Percentiles rank a stretch among this genome's conserved stretches.
These are phyloP conservation scores for Xylariaceae sp. DNA, from an alignment of 2,329 filamentous ascomycete species.

Conservation along the genomic window DNA sequence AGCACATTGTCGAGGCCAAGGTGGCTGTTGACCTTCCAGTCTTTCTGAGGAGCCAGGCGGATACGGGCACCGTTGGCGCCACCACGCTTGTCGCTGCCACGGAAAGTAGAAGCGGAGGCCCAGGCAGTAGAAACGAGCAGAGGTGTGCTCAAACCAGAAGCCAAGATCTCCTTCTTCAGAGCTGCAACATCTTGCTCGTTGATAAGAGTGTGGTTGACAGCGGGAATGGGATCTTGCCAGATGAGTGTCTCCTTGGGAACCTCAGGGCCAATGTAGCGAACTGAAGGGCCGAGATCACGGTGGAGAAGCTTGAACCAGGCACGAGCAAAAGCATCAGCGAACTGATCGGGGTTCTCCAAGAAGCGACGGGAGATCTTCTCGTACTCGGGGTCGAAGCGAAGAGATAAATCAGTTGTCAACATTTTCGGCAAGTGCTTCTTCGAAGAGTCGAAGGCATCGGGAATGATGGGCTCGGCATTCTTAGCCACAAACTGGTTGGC, in stretches of 20 bases:
- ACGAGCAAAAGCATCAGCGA: constrained; percentile 64
- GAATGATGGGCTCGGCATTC: constrained; percentile 62
- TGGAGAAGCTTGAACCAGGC: constrained; percentile 84
- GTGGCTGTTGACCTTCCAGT: constrained; percentile 74
- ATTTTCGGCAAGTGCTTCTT: constrained; percentile 74
- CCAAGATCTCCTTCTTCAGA: constrained; percentile 66
- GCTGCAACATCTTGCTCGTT: constrained; percentile 58
- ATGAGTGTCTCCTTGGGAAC: constrained; percentile 63
- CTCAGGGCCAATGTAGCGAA: constrained; percentile 71
- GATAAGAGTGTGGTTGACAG: constrained; percentile 53
- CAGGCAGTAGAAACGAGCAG: constrained; percentile 65
- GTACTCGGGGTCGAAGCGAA: constrained; percentile 68
- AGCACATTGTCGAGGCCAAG: constrained; percentile 60
- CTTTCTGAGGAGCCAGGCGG: constrained; percentile 65
- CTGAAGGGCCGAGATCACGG: constrained; percentile 70
- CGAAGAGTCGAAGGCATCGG: constrained; percentile 64
- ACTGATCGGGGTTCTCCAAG: constrained; percentile 63
- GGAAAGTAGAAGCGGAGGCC: constrained; percentile 69
- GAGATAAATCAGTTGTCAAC: constrained; percentile 70
- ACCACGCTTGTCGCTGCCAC: constrained; percentile 74
- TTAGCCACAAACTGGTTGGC: constrained; percentile 76
- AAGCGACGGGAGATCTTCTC: constrained; percentile 72
- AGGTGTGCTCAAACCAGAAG: constrained; percentile 54
- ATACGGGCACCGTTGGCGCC: constrained; percentile 79
- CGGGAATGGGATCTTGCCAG: constrained; percentile 73